These are phyloP conservation scores for Porpolomopsis calyptriformis DNA, from an alignment of 768 basidiomycete species.

Conservation along the genomic window DNA sequence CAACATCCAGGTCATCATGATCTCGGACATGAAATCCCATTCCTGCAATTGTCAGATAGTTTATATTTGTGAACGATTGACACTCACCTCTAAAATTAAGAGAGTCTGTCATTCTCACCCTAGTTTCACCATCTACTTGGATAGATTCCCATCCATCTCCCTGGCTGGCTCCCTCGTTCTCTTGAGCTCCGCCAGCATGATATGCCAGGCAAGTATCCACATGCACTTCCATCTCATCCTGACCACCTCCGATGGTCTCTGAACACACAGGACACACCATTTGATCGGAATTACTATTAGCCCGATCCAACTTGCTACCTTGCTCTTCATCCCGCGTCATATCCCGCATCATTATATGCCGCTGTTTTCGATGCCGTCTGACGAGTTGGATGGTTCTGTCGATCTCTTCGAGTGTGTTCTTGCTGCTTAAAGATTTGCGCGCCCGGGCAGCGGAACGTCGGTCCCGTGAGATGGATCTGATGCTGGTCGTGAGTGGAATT, in stretches of 20 bases:
- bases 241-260: constrained; percentile 46
- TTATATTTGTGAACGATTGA: not conserved
- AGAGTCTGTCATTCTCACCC: constrained; percentile 25
- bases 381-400: constrained; percentile 51
- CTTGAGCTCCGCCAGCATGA: constrained; percentile 24
- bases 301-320: constrained; percentile 16
- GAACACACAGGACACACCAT: constrained; percentile 66
- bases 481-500: not conserved
- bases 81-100: constrained; percentile 39
- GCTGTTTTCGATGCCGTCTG: constrained; percentile 57
- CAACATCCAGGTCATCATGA: constrained; percentile 48
- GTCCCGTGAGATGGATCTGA: constrained; percentile 23
- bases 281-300: constrained; percentile 24
- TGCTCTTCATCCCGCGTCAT: constrained; percentile 55
- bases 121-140: constrained; percentile 20
- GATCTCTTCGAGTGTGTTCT: constrained; percentile 28
- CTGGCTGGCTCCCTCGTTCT: constrained; percentile 33
- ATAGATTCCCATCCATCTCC: constrained; percentile 22
- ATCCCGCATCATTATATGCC: constrained; percentile 57
- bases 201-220: constrained; percentile 70
- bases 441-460: constrained; percentile 31
- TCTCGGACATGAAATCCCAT: constrained; percentile 64
- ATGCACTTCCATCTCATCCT: constrained; percentile 68
- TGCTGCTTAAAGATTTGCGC: constrained; percentile 27
- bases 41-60: constrained; percentile 27